Evolutionary conservation across 2,329 filamentous ascomycete species (phyloP), one percentile per base, ranked within the genome.

Genomic region (Diaporthe sp.): DNA sequence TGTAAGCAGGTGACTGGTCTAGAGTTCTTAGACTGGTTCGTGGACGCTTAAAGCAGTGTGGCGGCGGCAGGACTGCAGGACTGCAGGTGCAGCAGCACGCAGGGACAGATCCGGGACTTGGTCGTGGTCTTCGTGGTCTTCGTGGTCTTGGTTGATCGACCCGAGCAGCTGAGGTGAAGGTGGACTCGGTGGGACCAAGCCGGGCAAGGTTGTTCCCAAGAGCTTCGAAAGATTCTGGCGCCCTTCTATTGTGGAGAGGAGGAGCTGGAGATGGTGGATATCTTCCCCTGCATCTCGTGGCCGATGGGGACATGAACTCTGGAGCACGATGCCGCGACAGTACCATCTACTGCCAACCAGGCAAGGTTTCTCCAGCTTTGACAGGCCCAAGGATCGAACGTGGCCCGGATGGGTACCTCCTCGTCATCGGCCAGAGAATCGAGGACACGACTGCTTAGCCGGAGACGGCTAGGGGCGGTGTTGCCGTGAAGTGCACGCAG

Each of bases 221-320:
- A 73, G 74, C 74, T 75, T 75, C 74, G 38, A 75, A 66, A 57
- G 69, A 25, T 75, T 73, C 66, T 75, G 71, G 71, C 71, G 66
- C 15, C 66, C 28, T 61, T 66, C 72, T 61, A 68, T 33, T 64
- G 55, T 75, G 73, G 73, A 54, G 73, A 60, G 64, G 42, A 64
- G 58, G 45, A 52, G 69, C 42, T 72, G 69, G 69, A 61, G 52
- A 60, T 10, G n/a, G 69, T 72, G 69, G 58, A 40, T 61, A 28
- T 35, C n/a, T 52, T 71, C 69, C 42, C 69, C 69, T 71, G 69
- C 69, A 61, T 33, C 69, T 71, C 68, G 69, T 61, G 55, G 69
- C 45, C 25, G 58, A 61, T 61, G 42, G 69, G 45, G 69, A 64
- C 57, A n/a, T n/a, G 57, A 72, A 61, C 28, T 64, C 69, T 61